phyloP scores from a whole-genome alignment of 2,329 filamentous ascomycete genomes.

The Trichophyton benhamiae region DNA sequence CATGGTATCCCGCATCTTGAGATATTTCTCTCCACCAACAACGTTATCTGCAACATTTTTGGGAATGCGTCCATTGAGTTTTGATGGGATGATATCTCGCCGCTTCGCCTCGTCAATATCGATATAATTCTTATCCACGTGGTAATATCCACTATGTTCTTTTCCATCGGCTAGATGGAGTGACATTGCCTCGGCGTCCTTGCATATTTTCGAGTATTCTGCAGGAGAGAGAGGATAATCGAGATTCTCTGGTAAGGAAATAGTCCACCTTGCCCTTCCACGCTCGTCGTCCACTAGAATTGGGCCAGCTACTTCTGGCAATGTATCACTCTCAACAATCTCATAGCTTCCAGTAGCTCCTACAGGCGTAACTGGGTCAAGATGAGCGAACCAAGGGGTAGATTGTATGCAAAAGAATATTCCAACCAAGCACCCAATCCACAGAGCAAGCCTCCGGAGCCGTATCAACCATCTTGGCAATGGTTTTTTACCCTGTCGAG shows the following conservation, averaged over 20 bases:
- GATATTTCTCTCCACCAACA: constrained; percentile 27
- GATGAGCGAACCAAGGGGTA: constrained; percentile 12
- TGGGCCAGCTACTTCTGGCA: constrained; percentile 63
- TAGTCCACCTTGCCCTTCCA: constrained; percentile 62
- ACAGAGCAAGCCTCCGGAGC: constrained; percentile 45
- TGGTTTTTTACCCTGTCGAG: constrained; percentile 51
- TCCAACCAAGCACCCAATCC: constrained; percentile 34
- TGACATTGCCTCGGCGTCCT: constrained; percentile 54
- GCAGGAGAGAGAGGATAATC: constrained; percentile 54
- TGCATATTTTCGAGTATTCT: constrained; percentile 59
- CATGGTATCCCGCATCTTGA: constrained; percentile 10
- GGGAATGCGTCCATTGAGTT: background rate
- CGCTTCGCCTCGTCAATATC: constrained; percentile 61
- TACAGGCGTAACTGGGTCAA: constrained; percentile 95
- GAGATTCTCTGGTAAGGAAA: constrained; percentile 58
- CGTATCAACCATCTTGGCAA: constrained; percentile 46
- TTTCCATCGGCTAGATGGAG: constrained; percentile 42
- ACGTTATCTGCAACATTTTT: constrained; percentile 6
- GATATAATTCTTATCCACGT: constrained; percentile 56
- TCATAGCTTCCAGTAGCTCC: constrained; percentile 86
- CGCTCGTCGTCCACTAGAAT: constrained; percentile 55
- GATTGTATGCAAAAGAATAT: constrained; percentile 11
- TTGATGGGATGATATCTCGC: constrained; percentile 48
- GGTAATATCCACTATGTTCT: constrained; percentile 41
- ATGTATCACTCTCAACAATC: constrained; percentile 48